phyloP scores from a whole-genome alignment of 345 rosid species.

The Sisymbrium altissimum region DNA sequence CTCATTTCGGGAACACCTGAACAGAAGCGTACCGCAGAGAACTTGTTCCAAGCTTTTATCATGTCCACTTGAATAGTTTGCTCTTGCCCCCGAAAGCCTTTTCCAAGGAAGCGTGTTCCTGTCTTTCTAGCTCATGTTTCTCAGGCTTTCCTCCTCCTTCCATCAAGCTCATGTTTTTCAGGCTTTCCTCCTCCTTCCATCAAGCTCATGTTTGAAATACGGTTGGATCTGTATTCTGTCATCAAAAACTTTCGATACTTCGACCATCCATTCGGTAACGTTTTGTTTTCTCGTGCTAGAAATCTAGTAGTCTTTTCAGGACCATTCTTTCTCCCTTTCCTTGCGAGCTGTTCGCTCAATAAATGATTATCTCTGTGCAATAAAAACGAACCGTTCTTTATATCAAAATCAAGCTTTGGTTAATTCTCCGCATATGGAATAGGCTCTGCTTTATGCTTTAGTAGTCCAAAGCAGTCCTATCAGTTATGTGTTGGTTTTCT shows the following conservation, averaged over 20 bases:
- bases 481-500: conserved; percentile 7
- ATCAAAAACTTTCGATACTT: conserved; percentile 15
- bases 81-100: conserved; percentile 27
- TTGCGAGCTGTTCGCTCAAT: conserved; percentile 10
- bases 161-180: conserved; percentile 24
- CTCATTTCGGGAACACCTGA: conserved; percentile 83
- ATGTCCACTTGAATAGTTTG: conserved; percentile 64
- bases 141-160: conserved; percentile 37
- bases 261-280: conserved; percentile 33
- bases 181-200: conserved; percentile 36
- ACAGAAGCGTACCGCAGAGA: conserved; percentile 89
- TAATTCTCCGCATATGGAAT: conserved; percentile 15
- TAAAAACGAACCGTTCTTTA: conserved; percentile 14
- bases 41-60: conserved; percentile 94
- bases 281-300: conserved; percentile 33
- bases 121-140: conserved; percentile 34
- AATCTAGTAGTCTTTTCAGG: conserved; percentile 47
- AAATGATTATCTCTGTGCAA: conserved; percentile 21
- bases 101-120: conserved; percentile 25
- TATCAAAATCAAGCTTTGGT: conserved; percentile 1
- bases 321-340: conserved; percentile 45
- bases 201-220: conserved; percentile 26
- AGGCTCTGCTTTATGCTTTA: conserved; percentile 31
- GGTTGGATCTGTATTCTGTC: conserved; percentile 24
- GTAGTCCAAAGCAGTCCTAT: conserved; percentile 19